Evolutionary conservation across 1,139 yeast genomes (phyloP), one percentile per base, ranked within the genome.

Genomic region (Lodderomyces theae): DNA sequence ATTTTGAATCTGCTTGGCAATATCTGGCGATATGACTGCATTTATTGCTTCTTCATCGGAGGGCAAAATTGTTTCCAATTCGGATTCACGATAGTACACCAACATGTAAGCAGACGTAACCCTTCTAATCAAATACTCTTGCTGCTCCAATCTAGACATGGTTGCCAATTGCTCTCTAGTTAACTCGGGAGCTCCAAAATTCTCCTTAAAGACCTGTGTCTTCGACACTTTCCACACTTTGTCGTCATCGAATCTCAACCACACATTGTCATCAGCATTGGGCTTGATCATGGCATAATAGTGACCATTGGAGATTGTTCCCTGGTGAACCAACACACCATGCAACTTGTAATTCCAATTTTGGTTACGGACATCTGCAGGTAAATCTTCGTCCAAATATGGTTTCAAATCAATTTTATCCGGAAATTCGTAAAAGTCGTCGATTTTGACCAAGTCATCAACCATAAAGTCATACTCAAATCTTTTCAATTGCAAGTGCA

Each of bases 31-130:
- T 29, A 86, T 78, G 3, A 54, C 51, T 2, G 52, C 48, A 42
- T 77, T 80, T 4, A 66, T 54, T 10, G 50, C 50, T 2, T 63
- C 65, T 13, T 80, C 83, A 16, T 71, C 66, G 0, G 74, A 77
- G 6, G 81, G 81, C 45, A 92, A 69, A 15, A 90, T 73, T 8
- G 73, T 74, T 3, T 70, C 71, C 37, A 82, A 63, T 31, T 76
- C 77, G 6, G 76, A 65, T 56, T 86, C 82, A 41, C 95, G 77
- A 49, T 90, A 78, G 58, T 92, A 92, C 3, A 92, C 98, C 65
- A 92, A 77, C 99, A 92, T 92, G 58, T 92, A 92, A 3, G 98
- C 98, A 38, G 95, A 87, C 0, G 97, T 89, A 36, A 87, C 92
- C 41, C 96, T 79, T 51, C 88, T 77, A 15, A 82, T 63, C 41